These are phyloP conservation scores for Dothideomycetes sp. DNA, from an alignment of 2,329 filamentous ascomycete genomes.

Conservation along the genomic window DNA sequence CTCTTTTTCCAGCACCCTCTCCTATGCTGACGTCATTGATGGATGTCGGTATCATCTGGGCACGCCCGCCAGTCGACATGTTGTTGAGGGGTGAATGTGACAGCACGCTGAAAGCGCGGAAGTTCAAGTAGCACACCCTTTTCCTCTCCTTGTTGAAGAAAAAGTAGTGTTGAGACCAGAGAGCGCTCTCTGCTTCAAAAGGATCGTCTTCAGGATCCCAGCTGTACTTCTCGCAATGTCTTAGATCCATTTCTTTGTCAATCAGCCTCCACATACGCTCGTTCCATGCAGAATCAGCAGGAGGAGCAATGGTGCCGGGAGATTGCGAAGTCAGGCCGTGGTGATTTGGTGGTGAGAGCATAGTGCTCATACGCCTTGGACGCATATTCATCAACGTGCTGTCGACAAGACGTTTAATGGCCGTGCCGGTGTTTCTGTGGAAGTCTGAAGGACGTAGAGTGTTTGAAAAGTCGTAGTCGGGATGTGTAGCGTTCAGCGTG, in stretches of 20 bases:
- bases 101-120: constrained; percentile 75
- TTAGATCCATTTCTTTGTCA: constrained; percentile 87
- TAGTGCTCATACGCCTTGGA: constrained; percentile 42
- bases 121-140: constrained; percentile 85
- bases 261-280: constrained; percentile 86
- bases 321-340: constrained; percentile 9
- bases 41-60: constrained; percentile 33
- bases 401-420: constrained; percentile 79
- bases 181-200: constrained; percentile 82
- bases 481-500: constrained; percentile 88
- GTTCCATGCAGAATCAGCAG: constrained; percentile 51
- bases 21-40: constrained; percentile 31
- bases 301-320: constrained; percentile 8
- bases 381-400: constrained; percentile 79
- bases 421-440: constrained; percentile 68
- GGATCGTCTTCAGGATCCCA: constrained; percentile 85
- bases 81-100: constrained; percentile 48
- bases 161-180: constrained; percentile 95
- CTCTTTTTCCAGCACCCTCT: constrained; percentile 63
- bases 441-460: constrained; percentile 84
- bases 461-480: constrained; percentile 95
- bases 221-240: constrained; percentile 79
- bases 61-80: constrained; percentile 13
- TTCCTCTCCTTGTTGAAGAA: constrained; percentile 93
- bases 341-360: constrained; percentile 13